Base-by-base conservation (phyloP, 345 rosid species). In the Aethionema arabicum region DNA sequence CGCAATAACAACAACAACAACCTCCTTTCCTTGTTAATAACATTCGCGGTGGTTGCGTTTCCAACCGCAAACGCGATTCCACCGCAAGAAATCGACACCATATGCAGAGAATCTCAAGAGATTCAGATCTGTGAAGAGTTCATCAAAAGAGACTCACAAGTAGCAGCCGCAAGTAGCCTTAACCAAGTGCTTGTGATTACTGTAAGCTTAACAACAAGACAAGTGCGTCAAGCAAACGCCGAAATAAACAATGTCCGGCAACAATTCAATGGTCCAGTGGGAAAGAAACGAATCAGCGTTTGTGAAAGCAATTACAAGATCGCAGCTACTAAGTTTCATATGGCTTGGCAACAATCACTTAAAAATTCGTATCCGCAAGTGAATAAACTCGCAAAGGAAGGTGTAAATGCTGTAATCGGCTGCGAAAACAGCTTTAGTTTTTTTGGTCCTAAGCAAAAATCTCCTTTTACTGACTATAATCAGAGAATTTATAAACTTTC, bases 51-150 rank as follows among this genome's bases (percentile, higher is more conserved):
- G 1, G 4, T 43, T 0, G 9, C 29, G 16, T 63, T 63, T 42
- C 11, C 32, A 6, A 8, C 30, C 36, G 13, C 70, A 65, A 65
- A 65, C 41, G 62, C 69, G 6, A 27, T 55, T 46, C 31, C 62
- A 12, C 10, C 3, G 10, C 11, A 4, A 32, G 62, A 45, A 4
- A 6, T 65, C 8, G n/a, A 45, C 7, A 38, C 36, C 2, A 7
- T 65, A 7, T 65, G 69, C 62, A 65, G 1, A 29, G 16, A 44
- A 30, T 38, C 57, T 5, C 1, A 1, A 9, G 32, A 39, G 3
- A 7, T 13, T 4, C 11, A 31, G 1, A 14, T 39, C 11, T 62
- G 67, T 39, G 7, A 21, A 7, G 11, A 50, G 11, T 6, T 2
- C 49, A 40, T 50, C 16, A 31, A 13, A 3, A 1, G 9, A 1